Percentiles rank a stretch among this genome's conserved stretches.
Conservation (phyloP, 2,329 filamentous ascomycete genomes). For the Penicillium hesseltinei region DNA sequence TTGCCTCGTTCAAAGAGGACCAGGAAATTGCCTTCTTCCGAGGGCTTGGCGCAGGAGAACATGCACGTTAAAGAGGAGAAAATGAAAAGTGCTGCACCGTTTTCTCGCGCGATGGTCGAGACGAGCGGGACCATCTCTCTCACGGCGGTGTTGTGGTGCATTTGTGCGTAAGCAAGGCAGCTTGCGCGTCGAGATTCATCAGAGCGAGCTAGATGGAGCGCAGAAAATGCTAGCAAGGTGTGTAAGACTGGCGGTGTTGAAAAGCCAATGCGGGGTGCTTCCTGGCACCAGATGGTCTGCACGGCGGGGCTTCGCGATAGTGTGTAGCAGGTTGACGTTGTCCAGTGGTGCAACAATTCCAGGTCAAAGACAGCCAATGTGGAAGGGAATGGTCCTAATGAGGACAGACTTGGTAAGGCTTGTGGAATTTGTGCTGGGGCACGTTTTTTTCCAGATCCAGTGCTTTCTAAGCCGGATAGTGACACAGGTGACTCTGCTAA, state of each 20-base stretch:
- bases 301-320: too few relatives aligned
- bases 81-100: conserved; percentile 38
- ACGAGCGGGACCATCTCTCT: conserved; percentile 35
- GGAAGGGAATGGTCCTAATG: neutral
- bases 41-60: conserved; percentile 39
- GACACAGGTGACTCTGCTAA: neutral
- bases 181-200: conserved; percentile 38
- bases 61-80: conserved; percentile 42
- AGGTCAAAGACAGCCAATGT: conserved; percentile 42
- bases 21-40: conserved; percentile 37
- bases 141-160: conserved; percentile 38
- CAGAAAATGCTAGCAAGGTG: conserved; percentile 50
- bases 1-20: conserved; percentile 31
- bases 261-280: conserved; percentile 50
- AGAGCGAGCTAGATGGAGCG: conserved; percentile 48
- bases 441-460: neutral
- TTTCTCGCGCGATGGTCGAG: conserved; percentile 32
- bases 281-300: conserved; percentile 11
- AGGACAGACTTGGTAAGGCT: neutral
- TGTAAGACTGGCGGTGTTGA: conserved; percentile 50
- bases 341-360: conserved; percentile 56
- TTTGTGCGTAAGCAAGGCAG: conserved; percentile 41
- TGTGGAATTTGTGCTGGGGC: neutral
- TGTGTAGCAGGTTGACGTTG: conserved; percentile 31
- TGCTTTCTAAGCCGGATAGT: neutral